Base-by-base conservation (phyloP, 192 early-diverging fungal genomes). In the Entomortierella beljakovae region DNA sequence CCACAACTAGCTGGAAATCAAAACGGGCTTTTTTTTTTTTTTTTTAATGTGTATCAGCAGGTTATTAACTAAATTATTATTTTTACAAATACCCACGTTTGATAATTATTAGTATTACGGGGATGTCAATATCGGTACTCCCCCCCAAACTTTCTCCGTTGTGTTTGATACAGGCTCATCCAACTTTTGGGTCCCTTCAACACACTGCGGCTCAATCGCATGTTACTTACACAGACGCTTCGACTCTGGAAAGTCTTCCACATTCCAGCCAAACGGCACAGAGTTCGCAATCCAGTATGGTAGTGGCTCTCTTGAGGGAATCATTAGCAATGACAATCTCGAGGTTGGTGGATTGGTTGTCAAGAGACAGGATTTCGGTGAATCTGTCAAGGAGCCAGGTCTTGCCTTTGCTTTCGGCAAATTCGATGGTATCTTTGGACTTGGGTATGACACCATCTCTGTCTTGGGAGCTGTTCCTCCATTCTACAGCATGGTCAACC, bases 401-500 rank as follows among this genome's bases (percentile, higher is more conserved):
- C 87, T 98, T 42, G 91, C 96, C 1, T 99, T 98, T 88, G 94
- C 92, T 1, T 92, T 97, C 68, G 96, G 94, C 23, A 83, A 90
- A n/a, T 99, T 98, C 70, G 98, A 99, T 80, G 98, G 98, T 22
- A 99, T 99, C 76, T 88, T 98, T 55, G 97, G 97, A 13, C 83
- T 98, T 18, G 96, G 87, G n/a, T 93, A 94, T 68, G 92, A 95
- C 64, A 90, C 85, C 57, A 98, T 98, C 80, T 90, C 96, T 9
- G 96, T 99, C 31, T 80, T 92, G 34, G 83, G 88, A 31, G 93
- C 94, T 15, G 94, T 96, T 49, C 98, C 98, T 18, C 98, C 98
- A 6, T 94, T 99, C 82, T 99, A 98, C 81, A 88, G 92, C 62
- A 92, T 98, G 89, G 87, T 98, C 35, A 87, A 97, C 61, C 81